Evolutionary conservation across 2,329 filamentous ascomycete genomes (phyloP), one percentile per base, ranked within the genome.

Genomic region (Uncinocarpus reesii): DNA sequence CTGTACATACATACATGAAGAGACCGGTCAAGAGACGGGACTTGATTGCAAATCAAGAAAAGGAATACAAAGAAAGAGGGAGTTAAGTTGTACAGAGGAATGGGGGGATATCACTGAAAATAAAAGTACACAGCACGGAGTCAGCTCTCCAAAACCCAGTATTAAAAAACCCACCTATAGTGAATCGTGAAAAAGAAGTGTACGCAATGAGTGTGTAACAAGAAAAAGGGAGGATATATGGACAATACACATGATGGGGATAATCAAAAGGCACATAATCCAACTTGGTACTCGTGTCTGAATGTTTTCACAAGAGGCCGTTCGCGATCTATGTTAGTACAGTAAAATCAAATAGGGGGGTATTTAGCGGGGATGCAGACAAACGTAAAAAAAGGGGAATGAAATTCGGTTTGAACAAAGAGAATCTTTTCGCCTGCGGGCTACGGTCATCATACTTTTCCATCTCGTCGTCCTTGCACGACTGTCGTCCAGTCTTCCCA

Each of bases 401-500:
- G 24, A 32, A 31, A 6, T 4, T 23, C 4, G 24, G 28, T 10
- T 4, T 11, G 10, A 13, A 3, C 11, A 26, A 24, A 15, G n/a
- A 11, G 23, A 29, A 7, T 20, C 32, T 42, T 31, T 48, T n/a
- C 40, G 44, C n/a, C n/a, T n/a, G n/a, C n/a, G n/a, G n/a, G n/a
- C n/a, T n/a, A 42, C 26, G 4, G 49, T 49, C 21, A 51, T 48
- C 3, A 60, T 67, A n/a, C 61, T 53, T 60, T 57, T 29, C 65
- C 31, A 51, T 60, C 56, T 46, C 56, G 63, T 50, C 64, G 67
- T 32, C 71, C 69, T 53, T 71, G 69, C 16, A 73, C 70, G 26
- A 75, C 75, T 37, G 78, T 76, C 60, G 79, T 81, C 85, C 85
- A 90, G 58, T 90, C 86, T 56, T 89, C 84, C 90, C 90, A 96